phyloP scores from a whole-genome alignment of 768 basidiomycete species.

The Phaeotremella skinneri region DNA sequence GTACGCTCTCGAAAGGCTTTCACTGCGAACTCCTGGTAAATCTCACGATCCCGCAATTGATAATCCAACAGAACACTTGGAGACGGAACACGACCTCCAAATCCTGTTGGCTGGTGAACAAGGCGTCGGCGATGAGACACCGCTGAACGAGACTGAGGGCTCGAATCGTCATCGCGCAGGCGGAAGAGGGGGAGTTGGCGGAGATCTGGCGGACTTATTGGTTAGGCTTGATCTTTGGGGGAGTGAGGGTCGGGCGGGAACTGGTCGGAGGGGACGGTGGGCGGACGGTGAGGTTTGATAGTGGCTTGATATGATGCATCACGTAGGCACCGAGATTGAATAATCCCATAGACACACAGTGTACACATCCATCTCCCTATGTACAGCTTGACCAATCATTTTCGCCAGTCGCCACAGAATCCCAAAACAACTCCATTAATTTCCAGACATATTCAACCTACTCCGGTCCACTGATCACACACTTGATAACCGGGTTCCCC shows the following conservation, averaged over 20 bases:
- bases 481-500: conserved; percentile 85
- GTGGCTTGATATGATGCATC: too few relatives aligned
- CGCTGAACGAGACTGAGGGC: not conserved
- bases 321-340: too few relatives aligned
- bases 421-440: not conserved
- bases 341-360: too few relatives aligned
- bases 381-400: not conserved
- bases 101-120: conserved; percentile 20
- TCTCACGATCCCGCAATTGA: not conserved
- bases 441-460: conserved; percentile 4
- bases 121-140: conserved; percentile 12
- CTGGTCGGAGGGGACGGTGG: not conserved
- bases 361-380: too few relatives aligned
- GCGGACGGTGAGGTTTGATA: not conserved
- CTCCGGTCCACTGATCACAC: conserved; percentile 64
- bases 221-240: not conserved
- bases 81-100: conserved; percentile 24
- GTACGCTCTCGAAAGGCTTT: conserved; percentile 34
- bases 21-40: conserved; percentile 19
- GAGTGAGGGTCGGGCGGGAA: not conserved
- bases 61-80: conserved; percentile 1
- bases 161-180: not conserved
- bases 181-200: not conserved
- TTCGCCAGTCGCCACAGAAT: not conserved
- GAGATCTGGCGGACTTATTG: not conserved